Conservation (phyloP, 2,329 filamentous ascomycete species). For the Orbilia oligospora region DNA sequence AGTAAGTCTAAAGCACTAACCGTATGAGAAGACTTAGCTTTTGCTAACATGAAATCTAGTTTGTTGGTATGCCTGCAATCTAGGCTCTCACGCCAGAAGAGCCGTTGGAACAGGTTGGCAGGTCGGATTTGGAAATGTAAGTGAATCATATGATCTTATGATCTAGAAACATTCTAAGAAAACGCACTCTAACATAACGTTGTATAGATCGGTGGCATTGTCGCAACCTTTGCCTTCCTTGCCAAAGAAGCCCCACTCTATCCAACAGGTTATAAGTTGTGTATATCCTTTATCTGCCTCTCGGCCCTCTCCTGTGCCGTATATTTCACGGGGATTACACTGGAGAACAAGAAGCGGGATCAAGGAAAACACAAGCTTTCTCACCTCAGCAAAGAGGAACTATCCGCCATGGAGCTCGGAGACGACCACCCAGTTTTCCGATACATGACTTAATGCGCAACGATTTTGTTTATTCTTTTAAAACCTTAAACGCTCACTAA, state of each 20-base stretch:
- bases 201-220: conserved; percentile 77
- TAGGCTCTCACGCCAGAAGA: conserved; percentile 79
- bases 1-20: conserved; percentile 64
- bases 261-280: conserved; percentile 81
- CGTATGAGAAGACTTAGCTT: background rate
- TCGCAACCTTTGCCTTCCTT: conserved; percentile 80
- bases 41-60: conserved; percentile 66
- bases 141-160: background rate
- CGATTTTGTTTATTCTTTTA: background rate
- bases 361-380: conserved; percentile 68
- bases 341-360: conserved; percentile 75
- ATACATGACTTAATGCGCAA: conserved; percentile 71
- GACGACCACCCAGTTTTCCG: conserved; percentile 75
- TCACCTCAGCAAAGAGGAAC: conserved; percentile 73
- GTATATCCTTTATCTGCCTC: conserved; percentile 79
- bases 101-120: conserved; percentile 82
- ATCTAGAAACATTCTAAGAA: background rate
- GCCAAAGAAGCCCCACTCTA: conserved; percentile 78
- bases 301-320: conserved; percentile 74
- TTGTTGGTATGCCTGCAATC: conserved; percentile 87
- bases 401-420: conserved; percentile 72
- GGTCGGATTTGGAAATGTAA: conserved; percentile 79
- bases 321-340: conserved; percentile 74
- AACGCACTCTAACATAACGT: conserved; percentile 3
- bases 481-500: background rate